Evolutionary conservation across 1,284 basidiomycete genomes (phyloP), one percentile per base, ranked within the genome.

Genomic region (Albatrellus sp.): DNA sequence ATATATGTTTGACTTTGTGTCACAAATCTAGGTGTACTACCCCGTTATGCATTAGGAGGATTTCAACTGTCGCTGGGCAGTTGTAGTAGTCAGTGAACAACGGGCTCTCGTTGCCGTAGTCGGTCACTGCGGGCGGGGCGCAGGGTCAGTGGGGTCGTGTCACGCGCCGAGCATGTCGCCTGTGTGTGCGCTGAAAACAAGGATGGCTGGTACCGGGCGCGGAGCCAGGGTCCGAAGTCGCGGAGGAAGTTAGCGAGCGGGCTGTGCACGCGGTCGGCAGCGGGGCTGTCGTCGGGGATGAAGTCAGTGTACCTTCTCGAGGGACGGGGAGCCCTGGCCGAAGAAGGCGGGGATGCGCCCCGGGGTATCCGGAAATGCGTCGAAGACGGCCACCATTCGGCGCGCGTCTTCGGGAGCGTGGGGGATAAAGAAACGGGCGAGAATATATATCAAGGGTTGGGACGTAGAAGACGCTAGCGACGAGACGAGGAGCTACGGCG

Each of bases 31-130:
- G n/a, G n/a, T n/a, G n/a, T n/a, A n/a, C n/a, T n/a, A n/a, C n/a
- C n/a, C n/a, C n/a, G n/a, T n/a, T n/a, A n/a, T n/a, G n/a, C n/a
- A n/a, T n/a, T n/a, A n/a, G n/a, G n/a, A n/a, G n/a, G n/a, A n/a
- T n/a, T n/a, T n/a, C n/a, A n/a, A n/a, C n/a, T n/a, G 68, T 62
- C 3, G 63, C 61, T 24, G 62, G 64, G 57, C 87, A 87, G 7
- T 77, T 77, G 55, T 72, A 83, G 56, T 85, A 86, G 53, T 87
- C 84, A 67, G 76, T 75, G 39, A 84, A 58, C 8, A 87, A 63
- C 1, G 83, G 82, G 52, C 85, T 85, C 51, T 77, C 71, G 47
- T 78, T 73, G 1, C 76, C 77, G 51, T 85, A 86, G 56, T 87
- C 78, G 20, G 79, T 77, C 28, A 86, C 81, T 79, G 48, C n/a